These are phyloP conservation scores for Colletotrichum noveboracense DNA, from an alignment of 2,329 filamentous ascomycete species.

Conservation along the genomic window DNA sequence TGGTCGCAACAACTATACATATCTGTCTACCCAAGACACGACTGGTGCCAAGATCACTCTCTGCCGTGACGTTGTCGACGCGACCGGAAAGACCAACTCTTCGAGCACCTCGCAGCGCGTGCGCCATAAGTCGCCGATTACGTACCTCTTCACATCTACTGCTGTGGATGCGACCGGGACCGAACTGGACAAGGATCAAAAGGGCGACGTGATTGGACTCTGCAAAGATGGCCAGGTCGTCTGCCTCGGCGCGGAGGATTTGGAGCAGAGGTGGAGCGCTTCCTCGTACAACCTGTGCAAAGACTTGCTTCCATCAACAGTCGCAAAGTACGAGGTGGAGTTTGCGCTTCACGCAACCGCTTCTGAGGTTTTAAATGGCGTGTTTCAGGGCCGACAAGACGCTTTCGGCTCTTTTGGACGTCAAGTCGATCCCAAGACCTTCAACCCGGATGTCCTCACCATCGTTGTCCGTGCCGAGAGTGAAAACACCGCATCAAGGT, in stretches of 20 bases:
- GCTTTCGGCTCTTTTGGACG: slow-evolving; percentile 56
- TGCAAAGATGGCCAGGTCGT: slow-evolving; percentile 65
- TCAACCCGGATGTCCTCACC: slow-evolving; percentile 59
- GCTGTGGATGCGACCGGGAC: slow-evolving; percentile 13
- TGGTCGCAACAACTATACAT: slow-evolving; percentile 64
- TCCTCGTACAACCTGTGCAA: slow-evolving; percentile 47
- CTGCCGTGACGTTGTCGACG: slow-evolving; percentile 62
- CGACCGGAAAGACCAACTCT: slow-evolving; percentile 57
- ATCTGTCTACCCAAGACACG: slow-evolving; percentile 59
- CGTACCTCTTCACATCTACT: slow-evolving; percentile 46
- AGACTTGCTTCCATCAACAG: slow-evolving; percentile 39
- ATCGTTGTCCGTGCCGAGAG: slow-evolving; percentile 47
- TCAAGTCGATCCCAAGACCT: slow-evolving; percentile 45
- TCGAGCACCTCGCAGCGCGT: slow-evolving; percentile 46
- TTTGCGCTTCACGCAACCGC: slow-evolving; percentile 51
- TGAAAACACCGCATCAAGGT: slow-evolving; percentile 25
- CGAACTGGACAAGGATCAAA: not conserved
- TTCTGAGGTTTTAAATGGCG: slow-evolving; percentile 55
- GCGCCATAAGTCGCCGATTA: slow-evolving; percentile 39
- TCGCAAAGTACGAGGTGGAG: slow-evolving; percentile 49
- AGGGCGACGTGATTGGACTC: slow-evolving; percentile 56
- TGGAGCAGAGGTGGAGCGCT: slow-evolving; percentile 53
- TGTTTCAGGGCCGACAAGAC: slow-evolving; percentile 61
- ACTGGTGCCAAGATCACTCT: slow-evolving; percentile 58
- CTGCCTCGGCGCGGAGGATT: slow-evolving; percentile 63